These are phyloP conservation scores for Corymbia maculata DNA, from an alignment of 345 rosid genomes.

Conservation along the genomic window DNA sequence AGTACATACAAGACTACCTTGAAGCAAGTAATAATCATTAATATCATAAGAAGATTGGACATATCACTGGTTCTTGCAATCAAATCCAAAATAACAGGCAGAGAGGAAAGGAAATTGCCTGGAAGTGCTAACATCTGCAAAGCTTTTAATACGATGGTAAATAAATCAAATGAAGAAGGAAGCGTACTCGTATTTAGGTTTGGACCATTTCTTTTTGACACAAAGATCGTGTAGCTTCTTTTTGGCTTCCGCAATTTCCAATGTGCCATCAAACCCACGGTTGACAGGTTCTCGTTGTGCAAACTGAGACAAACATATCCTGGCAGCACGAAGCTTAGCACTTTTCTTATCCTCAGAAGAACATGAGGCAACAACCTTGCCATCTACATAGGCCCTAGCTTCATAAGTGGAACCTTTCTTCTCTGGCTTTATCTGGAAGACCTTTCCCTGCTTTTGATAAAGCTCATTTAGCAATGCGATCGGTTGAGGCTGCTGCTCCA, in stretches of 20 bases:
- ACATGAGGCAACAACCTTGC: slow-evolving; percentile 27
- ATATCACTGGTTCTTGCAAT: background rate
- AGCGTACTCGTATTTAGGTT: slow-evolving; percentile 49
- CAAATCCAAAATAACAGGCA: background rate
- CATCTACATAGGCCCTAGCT: slow-evolving; percentile 47
- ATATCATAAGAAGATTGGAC: background rate
- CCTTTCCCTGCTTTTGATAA: slow-evolving; percentile 59
- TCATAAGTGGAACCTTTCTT: slow-evolving; percentile 8
- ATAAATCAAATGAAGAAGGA: background rate
- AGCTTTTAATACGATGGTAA: background rate
- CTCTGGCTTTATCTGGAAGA: slow-evolving; percentile 24
- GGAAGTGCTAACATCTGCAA: background rate
- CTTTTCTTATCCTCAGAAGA: slow-evolving; percentile 45
- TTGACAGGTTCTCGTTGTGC: background rate
- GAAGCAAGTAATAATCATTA: background rate
- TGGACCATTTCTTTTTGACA: slow-evolving; percentile 48
- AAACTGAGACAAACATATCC: slow-evolving; percentile 36
- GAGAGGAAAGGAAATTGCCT: background rate
- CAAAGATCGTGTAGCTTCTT: slow-evolving; percentile 48
- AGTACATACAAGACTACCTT: background rate
- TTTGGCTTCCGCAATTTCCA: slow-evolving; percentile 27
- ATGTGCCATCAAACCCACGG: background rate
- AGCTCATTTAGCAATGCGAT: slow-evolving; percentile 33
- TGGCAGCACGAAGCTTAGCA: slow-evolving; percentile 61
- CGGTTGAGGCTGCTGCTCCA: slow-evolving; percentile 66